A percentile compares a stretch with the other conserved stretches of the same genome.
phyloP scores from a whole-genome alignment of 805 yeast species.

The Yarrowia keelungensis region DNA sequence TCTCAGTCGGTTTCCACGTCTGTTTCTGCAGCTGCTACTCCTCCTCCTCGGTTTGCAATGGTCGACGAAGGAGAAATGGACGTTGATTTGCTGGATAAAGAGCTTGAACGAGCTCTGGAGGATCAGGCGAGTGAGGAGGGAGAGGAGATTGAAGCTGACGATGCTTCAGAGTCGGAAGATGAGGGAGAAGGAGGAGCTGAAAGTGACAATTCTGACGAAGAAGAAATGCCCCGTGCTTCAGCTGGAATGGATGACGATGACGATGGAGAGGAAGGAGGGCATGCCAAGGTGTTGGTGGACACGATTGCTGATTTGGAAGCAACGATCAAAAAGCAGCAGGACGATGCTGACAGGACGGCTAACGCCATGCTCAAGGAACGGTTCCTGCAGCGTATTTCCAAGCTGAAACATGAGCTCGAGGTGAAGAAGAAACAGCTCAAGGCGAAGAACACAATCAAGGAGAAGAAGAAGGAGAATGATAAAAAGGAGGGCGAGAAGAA shows the following conservation, averaged over 20 bases:
- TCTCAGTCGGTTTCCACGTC: slow-evolving; percentile 40
- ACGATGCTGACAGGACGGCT: slow-evolving; percentile 72
- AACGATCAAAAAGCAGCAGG: slow-evolving; percentile 76
- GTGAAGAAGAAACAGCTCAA: slow-evolving; percentile 73
- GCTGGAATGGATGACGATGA: slow-evolving; percentile 54
- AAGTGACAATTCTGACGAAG: slow-evolving; percentile 58
- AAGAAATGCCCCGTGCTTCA: slow-evolving; percentile 51
- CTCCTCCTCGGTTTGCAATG: slow-evolving; percentile 49
- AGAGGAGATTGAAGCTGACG: slow-evolving; percentile 58
- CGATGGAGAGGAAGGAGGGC: slow-evolving; percentile 63
- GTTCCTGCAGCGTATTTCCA: slow-evolving; percentile 78
- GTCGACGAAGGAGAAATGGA: slow-evolving; percentile 47
- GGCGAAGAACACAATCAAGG: slow-evolving; percentile 44
- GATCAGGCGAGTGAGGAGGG: slow-evolving; percentile 57
- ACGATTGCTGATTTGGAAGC: slow-evolving; percentile 82
- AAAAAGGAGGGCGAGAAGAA: slow-evolving; percentile 49
- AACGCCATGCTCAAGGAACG: slow-evolving; percentile 88
- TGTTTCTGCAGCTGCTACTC: slow-evolving; percentile 41
- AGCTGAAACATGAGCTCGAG: slow-evolving; percentile 81
- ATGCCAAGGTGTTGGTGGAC: slow-evolving; percentile 77
- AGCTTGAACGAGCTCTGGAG: slow-evolving; percentile 49
- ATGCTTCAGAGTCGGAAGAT: slow-evolving; percentile 60
- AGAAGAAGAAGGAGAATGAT: slow-evolving; percentile 47
- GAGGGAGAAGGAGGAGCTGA: slow-evolving; percentile 65
- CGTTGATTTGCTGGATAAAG: slow-evolving; percentile 47